Base-by-base conservation (phyloP, 805 yeast genomes). In the Wickerhamomyces silvicola region DNA sequence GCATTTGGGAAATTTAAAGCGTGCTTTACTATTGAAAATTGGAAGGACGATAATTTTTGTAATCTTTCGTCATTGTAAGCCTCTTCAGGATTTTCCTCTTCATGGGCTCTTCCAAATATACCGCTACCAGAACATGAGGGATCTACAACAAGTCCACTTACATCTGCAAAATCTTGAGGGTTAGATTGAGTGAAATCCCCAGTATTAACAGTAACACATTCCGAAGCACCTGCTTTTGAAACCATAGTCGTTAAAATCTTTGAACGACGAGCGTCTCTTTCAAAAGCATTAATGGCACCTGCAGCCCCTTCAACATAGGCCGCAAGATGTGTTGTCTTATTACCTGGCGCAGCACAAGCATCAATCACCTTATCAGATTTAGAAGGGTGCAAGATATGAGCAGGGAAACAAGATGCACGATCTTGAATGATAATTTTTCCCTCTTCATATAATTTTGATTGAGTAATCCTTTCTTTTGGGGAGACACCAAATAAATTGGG, bases 51-150 rank as follows among this genome's bases (percentile, higher is more conserved):
- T 28, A 92, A 66, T 47, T 80, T 84, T 15, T 69, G 66, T 29
- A 94, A 64, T 50, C 96, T 62, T 39, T 72, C 72, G 52, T 58
- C 44, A 41, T 46, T 35, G 31, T 62, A 60, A 7, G 56, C 45
- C 16, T 54, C 61, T 23, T 69, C 72, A 24, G 64, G 65, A 24
- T 63, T 62, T 37, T 74, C 77, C 32, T 72, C 72, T 24, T 61
- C 69, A 26, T 42, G 37, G 2, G 55, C 54, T 37, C 56, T 41
- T n/a, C 97, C 96, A 62, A 90, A 90, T 25, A 92, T 92, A 4
- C 99, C 99, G 28, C 94, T 81, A 0, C 99, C 99, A 16, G 96
- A 86, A 56, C 99, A 92, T 4, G 96, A 85, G 0, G 99, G 99
- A 56, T 92, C 99, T 3, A 92, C 94, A 3, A 92, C 66, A 25